phyloP scores from a whole-genome alignment of 2,329 filamentous ascomycete species.

The Trichoderma harzianum region DNA sequence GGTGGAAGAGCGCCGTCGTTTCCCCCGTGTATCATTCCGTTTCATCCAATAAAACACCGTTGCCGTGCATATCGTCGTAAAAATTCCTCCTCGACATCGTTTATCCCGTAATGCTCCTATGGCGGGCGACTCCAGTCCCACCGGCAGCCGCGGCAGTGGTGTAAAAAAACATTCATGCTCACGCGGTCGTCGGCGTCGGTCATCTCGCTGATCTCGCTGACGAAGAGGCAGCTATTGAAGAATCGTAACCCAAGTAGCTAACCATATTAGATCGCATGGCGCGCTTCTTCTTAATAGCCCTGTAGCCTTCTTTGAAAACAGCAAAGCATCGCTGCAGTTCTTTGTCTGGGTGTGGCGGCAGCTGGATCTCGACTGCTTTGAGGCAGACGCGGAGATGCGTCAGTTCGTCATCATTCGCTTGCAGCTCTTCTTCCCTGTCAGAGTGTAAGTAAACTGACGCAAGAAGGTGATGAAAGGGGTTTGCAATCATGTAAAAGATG shows the following conservation, averaged over 20 bases:
- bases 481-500: background rate
- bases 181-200: background rate
- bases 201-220: constrained; percentile 22
- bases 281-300: constrained; percentile 46
- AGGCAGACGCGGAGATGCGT: constrained; percentile 60
- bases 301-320: constrained; percentile 60
- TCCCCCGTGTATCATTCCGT: constrained; percentile 7
- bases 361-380: constrained; percentile 60
- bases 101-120: background rate
- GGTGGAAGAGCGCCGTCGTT: constrained; percentile 4
- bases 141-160: background rate
- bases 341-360: constrained; percentile 49
- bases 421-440: constrained; percentile 51
- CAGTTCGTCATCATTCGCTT: constrained; percentile 57
- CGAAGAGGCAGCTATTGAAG: constrained; percentile 27
- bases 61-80: constrained; percentile 6
- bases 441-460: background rate
- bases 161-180: background rate
- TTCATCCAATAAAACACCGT: constrained; percentile 7
- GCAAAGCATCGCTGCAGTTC: constrained; percentile 58
- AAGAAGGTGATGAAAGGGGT: background rate
- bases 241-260: constrained; percentile 29
- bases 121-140: background rate
- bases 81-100: background rate
- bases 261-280: constrained; percentile 32